Conservation (phyloP, 225 moss, liverwort and hornwort genomes). For the Pseudoscleropodium purum region DNA sequence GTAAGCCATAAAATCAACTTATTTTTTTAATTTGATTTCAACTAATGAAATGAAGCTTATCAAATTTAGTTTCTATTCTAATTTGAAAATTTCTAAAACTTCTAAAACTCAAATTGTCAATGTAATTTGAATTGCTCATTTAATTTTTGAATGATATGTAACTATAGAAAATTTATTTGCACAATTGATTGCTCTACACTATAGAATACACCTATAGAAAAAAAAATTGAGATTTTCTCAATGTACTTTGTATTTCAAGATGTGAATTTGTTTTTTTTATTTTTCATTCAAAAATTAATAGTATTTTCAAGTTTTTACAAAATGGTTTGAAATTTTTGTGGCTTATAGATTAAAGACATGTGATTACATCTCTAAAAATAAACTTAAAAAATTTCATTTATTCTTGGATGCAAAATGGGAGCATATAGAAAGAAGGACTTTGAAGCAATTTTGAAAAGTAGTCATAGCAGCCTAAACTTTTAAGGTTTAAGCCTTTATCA, state of each 20-base stretch:
- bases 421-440: not conserved
- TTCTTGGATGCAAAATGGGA: not conserved
- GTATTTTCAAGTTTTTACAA: not conserved
- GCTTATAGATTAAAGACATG: too few relatives aligned
- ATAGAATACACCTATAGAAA: not conserved
- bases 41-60: not conserved
- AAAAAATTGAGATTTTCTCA: not conserved
- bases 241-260: not conserved
- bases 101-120: not conserved
- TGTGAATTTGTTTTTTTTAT: not conserved
- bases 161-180: not conserved
- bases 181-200: too few relatives aligned
- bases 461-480: fast-evolving
- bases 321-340: not conserved
- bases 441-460: not conserved
- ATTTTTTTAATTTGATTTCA: not conserved
- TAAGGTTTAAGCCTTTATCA: not conserved
- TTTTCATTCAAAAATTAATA: not conserved
- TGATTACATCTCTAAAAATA: not conserved
- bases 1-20: not conserved
- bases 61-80: not conserved
- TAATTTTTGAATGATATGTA: not conserved
- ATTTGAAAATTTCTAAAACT: not conserved
- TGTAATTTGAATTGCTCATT: not conserved
- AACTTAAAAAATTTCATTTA: not conserved